Percentiles rank a stretch among this genome's conserved stretches.
phyloP scores from a whole-genome alignment of 2,329 filamentous ascomycete genomes.

The Sporothrix schenckii region DNA sequence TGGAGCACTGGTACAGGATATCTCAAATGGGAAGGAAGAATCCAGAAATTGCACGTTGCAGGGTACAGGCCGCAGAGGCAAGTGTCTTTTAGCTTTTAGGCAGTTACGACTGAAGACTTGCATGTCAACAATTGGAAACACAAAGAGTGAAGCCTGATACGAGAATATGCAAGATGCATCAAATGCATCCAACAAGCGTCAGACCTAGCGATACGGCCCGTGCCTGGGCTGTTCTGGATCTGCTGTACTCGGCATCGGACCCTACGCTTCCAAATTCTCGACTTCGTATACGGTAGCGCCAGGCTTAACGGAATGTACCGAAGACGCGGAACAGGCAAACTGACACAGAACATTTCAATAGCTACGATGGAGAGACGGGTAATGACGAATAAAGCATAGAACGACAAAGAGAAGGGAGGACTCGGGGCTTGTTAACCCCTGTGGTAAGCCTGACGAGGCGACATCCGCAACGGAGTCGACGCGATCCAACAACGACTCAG shows the following conservation, averaged over 20 bases:
- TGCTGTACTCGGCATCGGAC: neutral
- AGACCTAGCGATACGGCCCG: neutral
- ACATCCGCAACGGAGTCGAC: neutral
- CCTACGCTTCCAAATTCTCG: neutral
- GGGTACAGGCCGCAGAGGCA: neutral
- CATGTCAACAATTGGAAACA: neutral
- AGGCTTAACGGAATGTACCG: neutral
- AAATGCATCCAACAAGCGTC: neutral
- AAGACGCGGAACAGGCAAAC: slow-evolving; percentile 1
- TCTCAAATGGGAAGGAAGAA: neutral
- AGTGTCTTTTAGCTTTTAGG: neutral
- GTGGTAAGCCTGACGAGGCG: neutral
- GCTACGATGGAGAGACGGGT: neutral
- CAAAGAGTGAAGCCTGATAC: neutral
- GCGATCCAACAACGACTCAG: neutral
- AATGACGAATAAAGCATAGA: neutral
- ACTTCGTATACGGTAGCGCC: neutral
- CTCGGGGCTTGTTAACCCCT: neutral
- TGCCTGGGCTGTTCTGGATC: neutral
- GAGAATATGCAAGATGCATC: neutral
- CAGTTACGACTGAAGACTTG: neutral
- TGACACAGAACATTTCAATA: neutral
- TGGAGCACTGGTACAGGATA: neutral
- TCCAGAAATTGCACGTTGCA: neutral
- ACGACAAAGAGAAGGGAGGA: neutral